phyloP scores from a whole-genome alignment of 2,329 filamentous ascomycete species.

The Tolypocladium sp. region DNA sequence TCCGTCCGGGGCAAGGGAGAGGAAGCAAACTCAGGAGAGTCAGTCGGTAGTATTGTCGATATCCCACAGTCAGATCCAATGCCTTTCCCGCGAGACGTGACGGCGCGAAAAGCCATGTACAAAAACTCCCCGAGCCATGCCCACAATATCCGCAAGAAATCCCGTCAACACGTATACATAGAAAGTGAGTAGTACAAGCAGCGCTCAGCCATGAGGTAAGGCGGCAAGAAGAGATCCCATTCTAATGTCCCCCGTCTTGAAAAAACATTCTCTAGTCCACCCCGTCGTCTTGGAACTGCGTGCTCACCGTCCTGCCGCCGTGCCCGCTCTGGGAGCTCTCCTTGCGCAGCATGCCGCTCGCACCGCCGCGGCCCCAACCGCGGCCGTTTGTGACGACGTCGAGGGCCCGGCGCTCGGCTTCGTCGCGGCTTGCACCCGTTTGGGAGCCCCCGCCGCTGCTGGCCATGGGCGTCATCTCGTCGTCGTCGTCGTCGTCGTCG shows the following conservation, averaged over 20 bases:
- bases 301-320: slow-evolving; percentile 7
- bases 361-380: slow-evolving; percentile 29
- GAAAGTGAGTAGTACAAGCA: not conserved
- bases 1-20: no score
- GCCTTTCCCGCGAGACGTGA: not conserved
- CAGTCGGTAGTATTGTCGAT: no score
- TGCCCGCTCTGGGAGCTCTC: slow-evolving; percentile 15
- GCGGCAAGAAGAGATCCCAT: not conserved
- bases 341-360: slow-evolving; percentile 32
- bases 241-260: not conserved
- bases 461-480: slow-evolving; percentile 14
- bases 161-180: not conserved
- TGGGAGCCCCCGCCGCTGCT: not conserved
- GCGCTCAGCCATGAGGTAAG: not conserved
- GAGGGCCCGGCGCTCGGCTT: slow-evolving; percentile 36
- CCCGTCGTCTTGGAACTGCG: slow-evolving; percentile 17
- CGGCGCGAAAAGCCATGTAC: not conserved
- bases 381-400: slow-evolving; percentile 30
- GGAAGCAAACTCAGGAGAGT: no score
- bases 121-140: not conserved
- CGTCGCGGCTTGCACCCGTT: slow-evolving; percentile 13
- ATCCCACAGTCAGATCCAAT: not conserved
- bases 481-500: slow-evolving; percentile 18
- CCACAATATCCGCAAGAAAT: not conserved
- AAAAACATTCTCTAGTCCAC: slow-evolving; percentile 17